Percentiles rank a stretch among this genome's conserved stretches.
phyloP scores from a whole-genome alignment of 345 rosid species.

The Alliaria petiolata region DNA sequence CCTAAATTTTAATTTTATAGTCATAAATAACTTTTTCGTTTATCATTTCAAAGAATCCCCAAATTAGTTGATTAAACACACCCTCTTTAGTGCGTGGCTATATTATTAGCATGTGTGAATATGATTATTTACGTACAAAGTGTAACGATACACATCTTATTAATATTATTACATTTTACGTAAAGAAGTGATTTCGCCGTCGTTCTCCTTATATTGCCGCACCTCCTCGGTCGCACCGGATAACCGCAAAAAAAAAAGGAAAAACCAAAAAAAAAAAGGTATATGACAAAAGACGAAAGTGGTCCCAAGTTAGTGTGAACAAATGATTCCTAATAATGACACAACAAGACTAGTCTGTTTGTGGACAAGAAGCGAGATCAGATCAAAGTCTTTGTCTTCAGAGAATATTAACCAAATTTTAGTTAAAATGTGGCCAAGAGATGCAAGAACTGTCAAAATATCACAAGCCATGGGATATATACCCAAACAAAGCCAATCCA shows the following conservation, averaged over 20 bases:
- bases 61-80: background rate
- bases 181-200: background rate
- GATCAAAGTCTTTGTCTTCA: conserved; percentile 1
- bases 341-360: background rate
- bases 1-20: no score
- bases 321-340: background rate
- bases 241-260: background rate
- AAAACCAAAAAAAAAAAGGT: no score
- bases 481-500: background rate
- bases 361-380: conserved; percentile 12
- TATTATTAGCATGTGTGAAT: background rate
- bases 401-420: background rate
- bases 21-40: no score
- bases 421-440: background rate
- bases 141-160: background rate
- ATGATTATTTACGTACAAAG: background rate
- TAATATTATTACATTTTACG: no score
- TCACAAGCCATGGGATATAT: background rate
- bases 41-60: no score
- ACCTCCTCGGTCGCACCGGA: background rate
- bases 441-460: background rate
- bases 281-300: background rate
- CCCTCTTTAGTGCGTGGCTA: background rate
- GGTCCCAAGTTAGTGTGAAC: conserved; percentile 7
- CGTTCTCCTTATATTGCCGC: background rate